Conservation (phyloP, 345 rosid species). For the Ceriops tagal region DNA sequence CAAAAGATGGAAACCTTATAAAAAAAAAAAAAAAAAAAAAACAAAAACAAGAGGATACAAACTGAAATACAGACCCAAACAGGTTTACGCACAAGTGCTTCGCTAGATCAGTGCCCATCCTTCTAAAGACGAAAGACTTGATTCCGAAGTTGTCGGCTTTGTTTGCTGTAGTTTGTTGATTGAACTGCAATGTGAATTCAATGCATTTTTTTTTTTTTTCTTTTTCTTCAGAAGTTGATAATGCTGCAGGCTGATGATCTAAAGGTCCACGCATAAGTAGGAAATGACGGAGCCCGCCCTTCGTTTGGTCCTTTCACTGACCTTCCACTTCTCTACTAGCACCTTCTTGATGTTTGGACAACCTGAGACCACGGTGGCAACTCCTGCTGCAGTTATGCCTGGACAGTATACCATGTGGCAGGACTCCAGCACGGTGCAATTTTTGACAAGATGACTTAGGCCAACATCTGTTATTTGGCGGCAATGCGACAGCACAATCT, state of each 20-base stretch:
- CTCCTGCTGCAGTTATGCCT: conserved; percentile 62
- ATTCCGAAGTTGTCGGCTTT: too few relatives aligned
- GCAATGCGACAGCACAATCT: conserved; percentile 83
- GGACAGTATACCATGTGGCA: conserved; percentile 89
- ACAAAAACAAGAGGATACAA: too few relatives aligned
- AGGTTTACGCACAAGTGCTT: too few relatives aligned
- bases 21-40: too few relatives aligned
- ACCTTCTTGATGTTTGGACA: conserved; percentile 80
- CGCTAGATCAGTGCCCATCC: too few relatives aligned
- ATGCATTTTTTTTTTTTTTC: neutral
- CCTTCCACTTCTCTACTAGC: conserved; percentile 85
- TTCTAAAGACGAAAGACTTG: too few relatives aligned
- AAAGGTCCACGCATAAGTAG: conserved; percentile 72
- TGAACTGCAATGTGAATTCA: too few relatives aligned
- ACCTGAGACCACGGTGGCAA: conserved; percentile 77
- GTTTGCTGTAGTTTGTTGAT: too few relatives aligned
- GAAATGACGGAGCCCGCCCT: conserved; percentile 72
- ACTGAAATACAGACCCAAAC: too few relatives aligned
- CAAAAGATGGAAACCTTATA: too few relatives aligned
- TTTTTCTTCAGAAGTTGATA: neutral
- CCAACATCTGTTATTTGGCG: conserved; percentile 68
- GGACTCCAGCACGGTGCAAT: conserved; percentile 58
- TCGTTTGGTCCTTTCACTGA: conserved; percentile 68
- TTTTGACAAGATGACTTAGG: conserved; percentile 61
- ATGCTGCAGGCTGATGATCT: conserved; percentile 12